Base-by-base conservation (phyloP, 192 early-diverging fungal genomes). In the Linnemannia elongata region DNA sequence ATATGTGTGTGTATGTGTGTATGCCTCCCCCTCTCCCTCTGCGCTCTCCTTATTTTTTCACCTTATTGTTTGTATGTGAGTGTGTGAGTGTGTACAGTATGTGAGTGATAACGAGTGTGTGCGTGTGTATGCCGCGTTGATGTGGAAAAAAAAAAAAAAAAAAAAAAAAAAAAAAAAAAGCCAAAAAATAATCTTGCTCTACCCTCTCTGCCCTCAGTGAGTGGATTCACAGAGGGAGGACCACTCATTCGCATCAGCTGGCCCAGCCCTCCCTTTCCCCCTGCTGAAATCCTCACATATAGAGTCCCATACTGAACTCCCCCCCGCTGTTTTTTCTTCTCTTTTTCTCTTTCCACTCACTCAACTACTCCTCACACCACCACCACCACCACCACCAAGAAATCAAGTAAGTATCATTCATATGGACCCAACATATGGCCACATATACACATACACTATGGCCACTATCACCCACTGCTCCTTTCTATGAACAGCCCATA, bases 311-410 rank as follows among this genome's bases (percentile, higher is more conserved):
- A 73, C 2, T 6, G 24, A 54, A 38, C 27, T 52, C 57, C 69
- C 81, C 79, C 81, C 81, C 81, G 79, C 79, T 81, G 79, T 33
- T 81, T 81, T 81, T 81, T 81, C 47, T 52, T 60, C 74, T 45
- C 39, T 63, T 72, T 69, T 72, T 47, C 69, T 36, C 55, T 22
- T 55, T 55, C n/a, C n/a, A n/a, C n/a, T n/a, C 69, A 71, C 69
- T 57, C 69, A 39, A 10, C 44, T 45, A 45, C 73, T 36, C 27
- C 35, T 27, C 74, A 45, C 63, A 18, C 72, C 10, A 55, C 42
- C 27, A 69, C 68, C 36, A 17, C 69, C 38, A 35, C 78, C 38
- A 36, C 72, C 75, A 54, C 74, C 55, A 82, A 82, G 80, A 41
- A 42, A 76, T 68, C 42, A 30, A 73, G 27, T 73, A 66, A 66